Evolutionary conservation across 2,329 filamentous ascomycete species (phyloP).

Genomic region (Nothophaeocryptopus gaeumannii): DNA sequence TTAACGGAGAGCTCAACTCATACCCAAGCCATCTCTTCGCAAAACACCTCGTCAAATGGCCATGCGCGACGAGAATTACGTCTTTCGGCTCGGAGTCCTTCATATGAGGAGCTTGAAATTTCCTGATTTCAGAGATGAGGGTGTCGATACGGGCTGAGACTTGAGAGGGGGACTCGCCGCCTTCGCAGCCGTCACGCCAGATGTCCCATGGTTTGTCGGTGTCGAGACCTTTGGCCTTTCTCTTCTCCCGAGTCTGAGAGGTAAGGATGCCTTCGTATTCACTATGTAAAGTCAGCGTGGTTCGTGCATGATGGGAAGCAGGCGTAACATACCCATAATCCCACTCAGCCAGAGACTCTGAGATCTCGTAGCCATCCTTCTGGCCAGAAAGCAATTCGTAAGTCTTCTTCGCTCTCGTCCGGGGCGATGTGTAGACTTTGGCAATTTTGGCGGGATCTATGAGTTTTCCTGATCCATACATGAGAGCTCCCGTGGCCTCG

Average conservation of each 20-base stretch:
- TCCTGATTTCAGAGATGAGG: constrained; percentile 69
- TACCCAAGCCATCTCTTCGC: constrained; percentile 78
- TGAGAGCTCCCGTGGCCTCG: constrained; percentile 40
- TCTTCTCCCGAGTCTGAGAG: constrained; percentile 61
- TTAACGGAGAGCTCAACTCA: constrained; percentile 63
- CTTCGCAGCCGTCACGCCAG: constrained; percentile 83
- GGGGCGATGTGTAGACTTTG: constrained; percentile 51
- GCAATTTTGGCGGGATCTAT: constrained; percentile 51
- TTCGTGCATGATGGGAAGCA: background rate
- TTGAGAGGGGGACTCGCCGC: constrained; percentile 71
- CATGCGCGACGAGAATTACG: constrained; percentile 77
- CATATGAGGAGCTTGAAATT: constrained; percentile 52
- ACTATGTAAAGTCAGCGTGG: constrained; percentile 8
- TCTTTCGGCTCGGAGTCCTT: constrained; percentile 53
- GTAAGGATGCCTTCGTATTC: constrained; percentile 76
- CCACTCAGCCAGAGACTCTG: constrained; percentile 76
- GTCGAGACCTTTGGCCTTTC: constrained; percentile 58
- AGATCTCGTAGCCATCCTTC: constrained; percentile 45
- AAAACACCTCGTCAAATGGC: constrained; percentile 79
- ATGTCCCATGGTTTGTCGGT: constrained; percentile 69
- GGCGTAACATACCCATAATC: constrained; percentile 64
- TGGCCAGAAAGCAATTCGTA: constrained; percentile 46
- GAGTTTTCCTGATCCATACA: constrained; percentile 52
- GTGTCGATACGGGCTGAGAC: constrained; percentile 68
- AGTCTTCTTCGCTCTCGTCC: constrained; percentile 49